Conservation (phyloP, 2,329 filamentous ascomycete species). For the Paecilomyces dactylethromorphus region DNA sequence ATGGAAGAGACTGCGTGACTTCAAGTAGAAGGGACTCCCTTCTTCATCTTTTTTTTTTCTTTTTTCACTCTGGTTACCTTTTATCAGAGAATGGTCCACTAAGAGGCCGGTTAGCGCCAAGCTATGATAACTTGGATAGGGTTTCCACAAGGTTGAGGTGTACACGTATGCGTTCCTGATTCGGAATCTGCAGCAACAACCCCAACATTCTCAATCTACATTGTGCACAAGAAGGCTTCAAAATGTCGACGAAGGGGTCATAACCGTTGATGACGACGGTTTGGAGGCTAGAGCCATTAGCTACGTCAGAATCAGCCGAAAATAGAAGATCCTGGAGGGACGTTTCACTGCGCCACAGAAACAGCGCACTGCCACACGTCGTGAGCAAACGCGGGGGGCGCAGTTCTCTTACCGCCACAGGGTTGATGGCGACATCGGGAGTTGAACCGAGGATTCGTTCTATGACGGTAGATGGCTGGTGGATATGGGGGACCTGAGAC, state of each 20-base stretch:
- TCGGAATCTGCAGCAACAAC: not conserved
- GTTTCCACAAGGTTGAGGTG: not conserved
- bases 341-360: not conserved
- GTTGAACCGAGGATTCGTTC: not conserved
- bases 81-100: not conserved
- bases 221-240: not conserved
- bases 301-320: not conserved
- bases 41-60: too few relatives aligned
- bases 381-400: not conserved
- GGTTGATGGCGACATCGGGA: not conserved
- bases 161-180: not conserved
- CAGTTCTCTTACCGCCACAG: not conserved
- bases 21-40: too few relatives aligned
- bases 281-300: not conserved
- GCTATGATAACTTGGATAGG: not conserved
- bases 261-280: not conserved
- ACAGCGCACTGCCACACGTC: not conserved
- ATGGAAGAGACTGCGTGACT: too few relatives aligned
- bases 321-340: not conserved
- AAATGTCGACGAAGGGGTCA: not conserved
- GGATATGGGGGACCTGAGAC: not conserved
- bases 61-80: too few relatives aligned
- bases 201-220: not conserved
- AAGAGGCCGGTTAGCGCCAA: not conserved
- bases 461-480: not conserved